Conservation (phyloP, 2,329 filamentous ascomycete species). For the Colletotrichum sp. region DNA sequence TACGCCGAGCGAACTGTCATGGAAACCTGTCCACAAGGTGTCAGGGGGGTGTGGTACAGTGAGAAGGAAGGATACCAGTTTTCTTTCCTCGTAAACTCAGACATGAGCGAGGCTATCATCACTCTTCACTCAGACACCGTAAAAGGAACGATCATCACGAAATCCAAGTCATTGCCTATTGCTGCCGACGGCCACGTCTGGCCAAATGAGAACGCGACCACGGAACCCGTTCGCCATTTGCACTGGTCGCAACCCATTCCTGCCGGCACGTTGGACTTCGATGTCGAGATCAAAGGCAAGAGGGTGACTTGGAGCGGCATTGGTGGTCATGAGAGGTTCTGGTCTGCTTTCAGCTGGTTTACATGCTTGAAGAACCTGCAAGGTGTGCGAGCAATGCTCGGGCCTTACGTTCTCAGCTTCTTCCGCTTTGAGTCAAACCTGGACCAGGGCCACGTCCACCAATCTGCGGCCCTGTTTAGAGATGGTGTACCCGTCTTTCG, state of each 20-base stretch:
- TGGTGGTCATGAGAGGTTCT: not conserved
- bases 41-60: constrained; percentile 7
- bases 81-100: constrained; percentile 13
- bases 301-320: not conserved
- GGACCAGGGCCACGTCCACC: not conserved
- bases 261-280: not conserved
- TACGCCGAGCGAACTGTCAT: constrained; percentile 26
- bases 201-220: not conserved
- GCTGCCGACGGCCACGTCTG: not conserved
- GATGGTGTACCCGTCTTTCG: not conserved
- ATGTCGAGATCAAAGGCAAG: not conserved
- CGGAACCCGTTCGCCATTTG: not conserved
- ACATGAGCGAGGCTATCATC: constrained; percentile 20
- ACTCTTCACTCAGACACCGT: constrained; percentile 10
- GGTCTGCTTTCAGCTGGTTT: not conserved
- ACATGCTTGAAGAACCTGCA: not conserved
- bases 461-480: not conserved
- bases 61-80: constrained; percentile 19
- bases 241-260: constrained; percentile 4
- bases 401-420: not conserved
- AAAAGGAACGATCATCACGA: constrained; percentile 20
- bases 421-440: not conserved
- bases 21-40: constrained; percentile 23
- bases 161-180: constrained; percentile 4
- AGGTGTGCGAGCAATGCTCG: not conserved